These are phyloP conservation scores for Pythium monospermum DNA, from an alignment of 352 stramenopile species.

Conservation along the genomic window DNA sequence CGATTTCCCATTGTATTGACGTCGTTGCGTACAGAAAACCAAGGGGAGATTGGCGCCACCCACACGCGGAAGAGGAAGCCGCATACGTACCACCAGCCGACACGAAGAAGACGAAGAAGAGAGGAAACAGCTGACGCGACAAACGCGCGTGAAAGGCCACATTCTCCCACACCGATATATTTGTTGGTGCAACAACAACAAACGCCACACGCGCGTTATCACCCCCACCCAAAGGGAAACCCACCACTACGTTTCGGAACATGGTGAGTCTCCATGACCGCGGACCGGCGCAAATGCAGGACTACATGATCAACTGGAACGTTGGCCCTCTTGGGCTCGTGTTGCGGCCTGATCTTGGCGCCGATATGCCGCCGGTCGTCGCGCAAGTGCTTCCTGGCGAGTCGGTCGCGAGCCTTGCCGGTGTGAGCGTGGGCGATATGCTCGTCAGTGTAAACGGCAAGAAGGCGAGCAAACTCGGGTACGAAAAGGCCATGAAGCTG, in stretches of 20 bases:
- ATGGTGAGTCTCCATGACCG: conserved; percentile 16
- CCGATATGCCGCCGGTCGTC: conserved; percentile 76
- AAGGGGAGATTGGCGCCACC: too few species aligned
- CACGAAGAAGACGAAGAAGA: too few species aligned
- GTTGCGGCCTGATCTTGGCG: conserved; percentile 58
- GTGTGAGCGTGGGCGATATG: conserved; percentile 57
- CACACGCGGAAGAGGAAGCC: too few species aligned
- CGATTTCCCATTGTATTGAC: too few species aligned
- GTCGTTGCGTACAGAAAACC: too few species aligned
- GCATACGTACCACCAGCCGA: too few species aligned
- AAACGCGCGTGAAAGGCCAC: too few species aligned
- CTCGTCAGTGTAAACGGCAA: conserved; percentile 79
- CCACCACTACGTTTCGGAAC: too few species aligned
- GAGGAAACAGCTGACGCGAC: too few species aligned
- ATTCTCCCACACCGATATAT: too few species aligned
- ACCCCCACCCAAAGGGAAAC: neutral
- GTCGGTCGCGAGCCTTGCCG: conserved; percentile 68
- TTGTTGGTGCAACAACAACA: too few species aligned
- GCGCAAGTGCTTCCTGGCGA: conserved; percentile 62
- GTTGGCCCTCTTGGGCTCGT: conserved; percentile 69
- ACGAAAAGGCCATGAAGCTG: conserved; percentile 71
- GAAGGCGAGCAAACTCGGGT: conserved; percentile 65
- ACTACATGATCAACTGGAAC: conserved; percentile 87
- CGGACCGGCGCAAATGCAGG: conserved; percentile 29
- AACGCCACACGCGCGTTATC: neutral